Evolutionary conservation across 441 rosid genomes (phyloP), one percentile per base, ranked within the genome.

Genomic region (Omphalea diandra): DNA sequence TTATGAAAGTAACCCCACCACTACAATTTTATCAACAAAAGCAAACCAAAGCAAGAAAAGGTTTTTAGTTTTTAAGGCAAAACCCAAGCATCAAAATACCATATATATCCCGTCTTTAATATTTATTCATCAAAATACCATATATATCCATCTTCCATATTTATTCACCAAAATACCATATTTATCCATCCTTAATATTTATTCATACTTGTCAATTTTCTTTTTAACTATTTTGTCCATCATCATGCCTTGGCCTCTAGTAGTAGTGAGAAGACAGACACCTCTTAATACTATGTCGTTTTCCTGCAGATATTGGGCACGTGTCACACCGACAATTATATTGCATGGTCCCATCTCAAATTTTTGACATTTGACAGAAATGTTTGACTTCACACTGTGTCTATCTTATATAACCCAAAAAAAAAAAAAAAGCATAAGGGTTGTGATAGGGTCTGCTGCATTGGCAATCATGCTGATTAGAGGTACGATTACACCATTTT

Each of bases 311-410:
- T 80, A 47, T 36, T 22, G 40, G 73, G 63, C 77, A 75, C 81
- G 79, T 82, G 81, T 75, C 75, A 46, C 63, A 65, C 83, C 75
- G 76, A 68, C 79, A 73, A 57, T 73, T 73, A 75, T 7, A 52
- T 36, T n/a, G 35, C 52, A 15, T 27, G 63, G 72, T 54, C 77
- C 75, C 52, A 31, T 62, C n/a, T n/a, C n/a, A n/a, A n/a, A n/a
- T n/a, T n/a, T n/a, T n/a, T n/a, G n/a, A n/a, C n/a, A n/a, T n/a
- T n/a, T n/a, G n/a, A n/a, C n/a, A n/a, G n/a, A n/a, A 32, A 68
- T 59, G 67, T 22, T 46, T 72, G 76, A 36, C 68, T 20, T 62
- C n/a, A n/a, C n/a, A n/a, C n/a, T n/a, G n/a, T n/a, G n/a, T n/a
- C n/a, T n/a, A n/a, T n/a, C n/a, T n/a, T n/a, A n/a, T n/a, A n/a